phyloP scores from a whole-genome alignment of 257 asterid species.

The Solanum infundibuliforme region DNA sequence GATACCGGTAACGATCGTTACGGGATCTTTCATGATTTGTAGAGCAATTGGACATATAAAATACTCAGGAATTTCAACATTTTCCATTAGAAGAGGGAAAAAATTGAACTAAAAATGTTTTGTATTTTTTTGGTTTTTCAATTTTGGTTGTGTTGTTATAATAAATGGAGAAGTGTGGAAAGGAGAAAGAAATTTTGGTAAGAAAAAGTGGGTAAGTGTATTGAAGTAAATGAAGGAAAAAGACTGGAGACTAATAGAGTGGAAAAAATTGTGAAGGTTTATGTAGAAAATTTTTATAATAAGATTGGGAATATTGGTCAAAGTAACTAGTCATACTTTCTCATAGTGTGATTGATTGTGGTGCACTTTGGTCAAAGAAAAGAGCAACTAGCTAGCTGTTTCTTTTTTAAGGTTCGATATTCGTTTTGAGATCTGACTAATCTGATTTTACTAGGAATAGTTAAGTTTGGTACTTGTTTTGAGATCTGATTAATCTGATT shows the following conservation, averaged over 20 bases:
- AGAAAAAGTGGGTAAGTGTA: conserved; percentile 3
- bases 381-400: neutral
- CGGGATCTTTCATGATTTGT: conserved; percentile 62
- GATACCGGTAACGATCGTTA: conserved; percentile 45
- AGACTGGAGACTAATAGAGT: neutral
- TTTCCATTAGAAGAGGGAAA: conserved; percentile 5
- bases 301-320: neutral
- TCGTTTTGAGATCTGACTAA: neutral
- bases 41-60: conserved; percentile 62
- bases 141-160: neutral
- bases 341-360: neutral
- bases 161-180: neutral
- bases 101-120: neutral
- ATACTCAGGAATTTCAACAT: conserved; percentile 39
- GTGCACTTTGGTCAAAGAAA: neutral
- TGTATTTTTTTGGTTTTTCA: neutral
- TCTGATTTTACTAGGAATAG: too few relatives aligned
- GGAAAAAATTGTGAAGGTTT: neutral
- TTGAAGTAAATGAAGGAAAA: neutral
- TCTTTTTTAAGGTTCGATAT: neutral
- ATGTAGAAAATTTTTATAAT: neutral
- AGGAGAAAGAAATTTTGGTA: neutral
- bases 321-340: neutral
- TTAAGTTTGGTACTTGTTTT: neutral
- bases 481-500: neutral